Evolutionary conservation across 495 filamentous ascomycete genomes (phyloP), one percentile per base, ranked within the genome.

Genomic region (Aspergillus cavernicola): DNA sequence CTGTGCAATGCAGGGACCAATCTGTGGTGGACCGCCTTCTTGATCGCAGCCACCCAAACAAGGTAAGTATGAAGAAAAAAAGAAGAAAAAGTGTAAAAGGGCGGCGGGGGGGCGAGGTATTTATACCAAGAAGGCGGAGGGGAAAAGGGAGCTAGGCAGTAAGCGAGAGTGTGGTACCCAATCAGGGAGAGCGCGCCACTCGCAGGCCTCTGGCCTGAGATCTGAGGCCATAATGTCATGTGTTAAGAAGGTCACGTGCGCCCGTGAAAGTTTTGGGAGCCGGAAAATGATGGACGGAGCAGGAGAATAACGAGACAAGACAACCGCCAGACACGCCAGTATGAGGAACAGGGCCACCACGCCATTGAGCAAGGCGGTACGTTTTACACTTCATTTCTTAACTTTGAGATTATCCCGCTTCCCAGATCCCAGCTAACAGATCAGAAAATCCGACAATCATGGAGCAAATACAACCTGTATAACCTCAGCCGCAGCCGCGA

Each of bases 391-490:
- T 43, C 19, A 19, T 18, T 24, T 12, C 31, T 45, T 12, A 6
- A 3, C 10, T 22, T 12, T 6, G 23, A 18, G 13, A 29, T 29
- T 6, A 19, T 22, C 47, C 20, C 24, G 36, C 13, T 23, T 37
- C 41, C 50, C 24, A 31, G 37, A 39, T 23, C 19, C 37, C 24
- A 50, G 54, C 61, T 61, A 12, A 50, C 33, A 15, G 4, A 43
- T 15, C 51, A 97, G 93, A 93, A 89, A 87, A 64, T 97, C 69
- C 87, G 93, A 55, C 89, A 92, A 80, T 91, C 89, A 80, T 97
- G 92, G 95, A 95, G 89, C 74, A 96, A 95, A 72, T 92, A 90
- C 78, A 96, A 95, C 63, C 78, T 98, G 56, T 98, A 87, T 80
- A 97, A 96, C 75, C 71, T 98, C 55, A 63, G 70, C 23, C 77